A percentile compares a stretch with the other conserved stretches of the same genome.
phyloP scores from a whole-genome alignment of 148 eudicot species.

The Mesembryanthemum crystallinum region DNA sequence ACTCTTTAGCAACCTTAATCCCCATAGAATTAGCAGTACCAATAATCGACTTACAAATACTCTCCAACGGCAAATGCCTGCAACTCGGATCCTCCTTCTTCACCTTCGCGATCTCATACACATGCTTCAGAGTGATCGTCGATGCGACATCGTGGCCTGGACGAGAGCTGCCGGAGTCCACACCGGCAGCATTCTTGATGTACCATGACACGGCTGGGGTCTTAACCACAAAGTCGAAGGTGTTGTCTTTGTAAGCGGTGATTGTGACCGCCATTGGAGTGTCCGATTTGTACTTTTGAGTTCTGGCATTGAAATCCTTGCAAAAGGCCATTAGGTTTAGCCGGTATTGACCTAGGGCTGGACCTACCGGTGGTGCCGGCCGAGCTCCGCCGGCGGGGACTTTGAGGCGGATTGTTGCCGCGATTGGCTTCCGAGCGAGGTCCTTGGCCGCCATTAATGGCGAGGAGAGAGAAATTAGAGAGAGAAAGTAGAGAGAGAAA shows the following conservation, averaged over 20 bases:
- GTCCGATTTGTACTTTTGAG: conserved; percentile 82
- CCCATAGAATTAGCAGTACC: conserved; percentile 92
- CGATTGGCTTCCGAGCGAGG: conserved; percentile 60
- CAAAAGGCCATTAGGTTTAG: conserved; percentile 88
- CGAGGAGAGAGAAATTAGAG: background rate
- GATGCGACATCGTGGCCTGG: conserved; percentile 68
- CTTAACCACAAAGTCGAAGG: conserved; percentile 73
- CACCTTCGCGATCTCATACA: conserved; percentile 81
- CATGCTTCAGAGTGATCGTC: conserved; percentile 55
- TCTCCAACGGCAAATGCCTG: conserved; percentile 58
- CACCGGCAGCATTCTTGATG: conserved; percentile 77
- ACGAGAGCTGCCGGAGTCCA: conserved; percentile 62
- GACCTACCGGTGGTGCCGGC: conserved; percentile 87
- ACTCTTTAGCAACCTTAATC: conserved; percentile 58
- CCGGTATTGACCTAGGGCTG: conserved; percentile 72
- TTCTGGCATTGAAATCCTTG: conserved; percentile 90
- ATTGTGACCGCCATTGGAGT: conserved; percentile 79
- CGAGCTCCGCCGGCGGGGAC: conserved; percentile 80
- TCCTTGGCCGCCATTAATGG: conserved; percentile 50
- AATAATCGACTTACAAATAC: conserved; percentile 67
- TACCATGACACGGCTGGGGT: conserved; percentile 82
- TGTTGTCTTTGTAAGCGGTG: conserved; percentile 78
- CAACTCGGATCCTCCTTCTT: conserved; percentile 71
- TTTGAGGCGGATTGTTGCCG: conserved; percentile 85
- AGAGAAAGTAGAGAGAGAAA: background rate